These are phyloP conservation scores for Cinchona pubescens DNA, from an alignment of 257 asterid genomes.

Conservation along the genomic window DNA sequence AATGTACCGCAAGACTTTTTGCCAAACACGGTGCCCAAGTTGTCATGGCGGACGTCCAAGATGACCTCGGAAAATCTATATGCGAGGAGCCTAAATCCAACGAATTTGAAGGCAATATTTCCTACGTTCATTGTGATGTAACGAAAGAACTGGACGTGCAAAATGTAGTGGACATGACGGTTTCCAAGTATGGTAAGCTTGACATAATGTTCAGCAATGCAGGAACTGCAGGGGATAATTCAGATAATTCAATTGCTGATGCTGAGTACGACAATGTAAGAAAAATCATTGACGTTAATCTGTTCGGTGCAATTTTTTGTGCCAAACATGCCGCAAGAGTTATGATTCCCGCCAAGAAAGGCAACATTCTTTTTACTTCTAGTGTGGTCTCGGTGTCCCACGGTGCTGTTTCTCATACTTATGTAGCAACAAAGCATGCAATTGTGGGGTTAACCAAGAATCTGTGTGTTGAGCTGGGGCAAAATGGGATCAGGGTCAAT, in stretches of 20 bases:
- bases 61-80: constrained; percentile 6
- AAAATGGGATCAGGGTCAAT: constrained; percentile 29
- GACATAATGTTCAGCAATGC: constrained; percentile 36
- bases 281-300: constrained; percentile 24
- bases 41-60: constrained; percentile 22
- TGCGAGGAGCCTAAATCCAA: background rate
- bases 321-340: constrained; percentile 33
- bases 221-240: constrained; percentile 9
- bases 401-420: constrained; percentile 12
- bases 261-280: constrained; percentile 11
- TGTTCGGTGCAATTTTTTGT: constrained; percentile 27
- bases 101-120: background rate
- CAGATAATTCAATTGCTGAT: background rate
- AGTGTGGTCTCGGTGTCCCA: constrained; percentile 11
- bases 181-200: constrained; percentile 23
- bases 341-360: constrained; percentile 30
- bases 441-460: constrained; percentile 27
- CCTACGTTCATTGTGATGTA: constrained; percentile 18
- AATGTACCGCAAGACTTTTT: constrained; percentile 15
- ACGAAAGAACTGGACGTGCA: constrained; percentile 17
- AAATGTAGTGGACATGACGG: constrained; percentile 14
- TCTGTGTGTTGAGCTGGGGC: constrained; percentile 26
- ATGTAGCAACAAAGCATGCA: constrained; percentile 22
- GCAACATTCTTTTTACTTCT: constrained; percentile 26
- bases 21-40: constrained; percentile 25